These are phyloP conservation scores for Chrysanthemum seticuspe DNA, from an alignment of 129 eudicot genomes.

Conservation along the genomic window DNA sequence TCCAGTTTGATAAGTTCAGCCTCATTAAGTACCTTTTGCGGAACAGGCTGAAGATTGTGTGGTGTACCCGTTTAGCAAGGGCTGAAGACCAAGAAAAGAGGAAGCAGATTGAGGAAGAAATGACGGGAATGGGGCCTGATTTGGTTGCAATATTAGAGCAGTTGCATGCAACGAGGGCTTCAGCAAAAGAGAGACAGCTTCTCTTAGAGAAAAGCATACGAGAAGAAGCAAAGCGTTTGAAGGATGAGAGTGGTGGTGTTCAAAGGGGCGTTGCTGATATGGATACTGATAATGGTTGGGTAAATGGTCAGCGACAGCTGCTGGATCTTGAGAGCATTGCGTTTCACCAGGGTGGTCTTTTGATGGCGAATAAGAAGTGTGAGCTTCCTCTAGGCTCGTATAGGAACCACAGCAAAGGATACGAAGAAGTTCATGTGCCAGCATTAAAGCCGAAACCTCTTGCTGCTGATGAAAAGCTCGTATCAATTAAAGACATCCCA, in stretches of 20 bases:
- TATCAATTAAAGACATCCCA: slow-evolving; percentile 72
- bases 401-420: slow-evolving; percentile 71
- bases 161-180: slow-evolving; percentile 91
- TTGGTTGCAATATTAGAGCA: slow-evolving; percentile 84
- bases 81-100: slow-evolving; percentile 90
- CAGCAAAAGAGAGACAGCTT: slow-evolving; percentile 95
- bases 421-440: slow-evolving; percentile 95
- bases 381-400: slow-evolving; percentile 82
- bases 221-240: slow-evolving; percentile 89
- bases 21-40: slow-evolving; percentile 71
- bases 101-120: slow-evolving; percentile 80
- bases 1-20: slow-evolving; percentile 76
- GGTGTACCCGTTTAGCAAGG: slow-evolving; percentile 96
- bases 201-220: slow-evolving; percentile 86
- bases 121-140: slow-evolving; percentile 62
- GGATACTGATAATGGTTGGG: slow-evolving; percentile 79
- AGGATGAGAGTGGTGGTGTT: slow-evolving; percentile 71
- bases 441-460: slow-evolving; percentile 73
- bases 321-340: slow-evolving; percentile 89
- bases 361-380: slow-evolving; percentile 82
- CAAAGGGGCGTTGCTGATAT: slow-evolving; percentile 53
- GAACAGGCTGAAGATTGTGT: slow-evolving; percentile 84
- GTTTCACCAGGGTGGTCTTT: slow-evolving; percentile 80
- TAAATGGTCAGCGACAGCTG: slow-evolving; percentile 77
- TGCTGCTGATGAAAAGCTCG: slow-evolving; percentile 58